These are phyloP conservation scores for Xylariaceae sp. DNA, from an alignment of 2,329 filamentous ascomycete genomes.

Conservation along the genomic window DNA sequence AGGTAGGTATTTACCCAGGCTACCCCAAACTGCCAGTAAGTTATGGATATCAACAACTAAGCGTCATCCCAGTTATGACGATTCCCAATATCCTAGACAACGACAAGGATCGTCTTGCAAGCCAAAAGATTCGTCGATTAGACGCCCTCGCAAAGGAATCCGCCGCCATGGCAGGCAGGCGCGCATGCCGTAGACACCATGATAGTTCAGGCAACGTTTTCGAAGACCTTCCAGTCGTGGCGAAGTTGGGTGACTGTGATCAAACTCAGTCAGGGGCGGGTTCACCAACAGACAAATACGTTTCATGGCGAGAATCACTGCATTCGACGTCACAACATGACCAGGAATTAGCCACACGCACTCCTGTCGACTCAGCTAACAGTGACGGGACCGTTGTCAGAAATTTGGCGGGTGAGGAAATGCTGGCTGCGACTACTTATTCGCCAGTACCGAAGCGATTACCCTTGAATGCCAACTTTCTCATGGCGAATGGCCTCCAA, in stretches of 20 bases:
- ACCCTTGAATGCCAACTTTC: slow-evolving; percentile 20
- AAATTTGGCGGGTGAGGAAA: too few relatives aligned
- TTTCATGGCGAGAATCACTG: too few relatives aligned
- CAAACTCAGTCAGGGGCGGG: background rate
- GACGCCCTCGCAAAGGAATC: slow-evolving; percentile 9
- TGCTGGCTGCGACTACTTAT: background rate
- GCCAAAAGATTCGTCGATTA: slow-evolving; percentile 23
- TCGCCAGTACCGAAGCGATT: slow-evolving; percentile 15
- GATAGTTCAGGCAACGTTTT: background rate
- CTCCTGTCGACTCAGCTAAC: background rate
- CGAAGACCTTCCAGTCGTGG: background rate
- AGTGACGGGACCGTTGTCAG: background rate
- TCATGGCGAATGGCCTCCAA: too few relatives aligned
- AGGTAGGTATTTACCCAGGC: slow-evolving; percentile 1
- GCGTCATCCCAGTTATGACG: slow-evolving; percentile 2
- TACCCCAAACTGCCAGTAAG: background rate
- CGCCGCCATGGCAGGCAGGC: background rate
- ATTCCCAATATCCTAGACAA: slow-evolving; percentile 25
- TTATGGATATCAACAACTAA: background rate
- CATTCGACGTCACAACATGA: background rate
- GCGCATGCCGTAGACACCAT: background rate
- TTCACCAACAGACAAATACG: background rate
- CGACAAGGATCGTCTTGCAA: slow-evolving; percentile 26
- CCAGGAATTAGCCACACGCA: background rate
- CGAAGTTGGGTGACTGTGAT: background rate